Base-by-base conservation (phyloP, 108 stramenopile species). In the Cylindrotheca fusiformis region DNA sequence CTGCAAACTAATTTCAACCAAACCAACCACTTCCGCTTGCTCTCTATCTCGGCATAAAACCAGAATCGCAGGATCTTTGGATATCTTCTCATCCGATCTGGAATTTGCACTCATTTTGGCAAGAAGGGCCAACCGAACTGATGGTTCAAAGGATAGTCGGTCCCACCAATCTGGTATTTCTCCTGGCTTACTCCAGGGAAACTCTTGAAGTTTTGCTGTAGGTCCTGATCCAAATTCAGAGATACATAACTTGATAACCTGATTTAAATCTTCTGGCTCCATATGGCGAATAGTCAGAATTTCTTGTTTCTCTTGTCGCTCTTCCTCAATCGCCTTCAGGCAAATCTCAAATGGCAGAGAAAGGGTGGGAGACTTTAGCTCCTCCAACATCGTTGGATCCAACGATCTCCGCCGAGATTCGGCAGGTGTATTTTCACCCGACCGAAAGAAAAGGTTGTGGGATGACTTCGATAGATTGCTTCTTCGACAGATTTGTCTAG, bases 1-100 rank as follows among this genome's bases (percentile, higher is more conserved):
- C 44, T 88, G 86, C 55, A 78, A 68, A 50, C 80, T 81, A 12
- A 88, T 32, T 61, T 88, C 86, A 5, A 79, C 81, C 48, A 88
- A 82, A 2, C 81, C 86, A 23, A 84, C 81, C 29, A 87, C 68
- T 32, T 70, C 36, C 52, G 79, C 73, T 19, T 69, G 18, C 0
- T 26, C 50, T 17, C 48, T 22, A 2, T 57, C 45, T 60, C 33
- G 57, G 32, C 51, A 53, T 32, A 71, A 52, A 29, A 71, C 69
- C 26, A 71, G 4, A 45, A 71, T 54, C 19, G 60, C 69, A 21
- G 69, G 57, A 57, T 74, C 66, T 18, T 57, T 64, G 30, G 1
- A 1, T 4, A 50, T 44, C 5, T 21, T 48, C 45, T 32, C 22
- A 25, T 32, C 63, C 44, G n/a, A 30, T 28, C 45, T 29, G 36